phyloP scores from a whole-genome alignment of 345 rosid genomes.

The Ailanthus altissimus region DNA sequence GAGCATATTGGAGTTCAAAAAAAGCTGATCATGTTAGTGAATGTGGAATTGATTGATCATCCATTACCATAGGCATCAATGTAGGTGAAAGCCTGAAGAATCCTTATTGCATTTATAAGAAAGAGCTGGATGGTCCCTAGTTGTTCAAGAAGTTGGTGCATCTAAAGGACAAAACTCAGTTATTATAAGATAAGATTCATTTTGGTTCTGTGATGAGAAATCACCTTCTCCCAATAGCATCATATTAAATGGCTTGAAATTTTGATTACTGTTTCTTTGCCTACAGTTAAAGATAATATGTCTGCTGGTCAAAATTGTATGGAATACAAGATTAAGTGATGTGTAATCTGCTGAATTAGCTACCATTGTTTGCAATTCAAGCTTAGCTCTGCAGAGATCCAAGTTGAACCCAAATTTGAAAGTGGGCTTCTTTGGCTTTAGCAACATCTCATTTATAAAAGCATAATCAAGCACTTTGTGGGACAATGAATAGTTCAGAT shows the following conservation, averaged over 20 bases:
- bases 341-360: neutral
- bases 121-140: constrained; percentile 33
- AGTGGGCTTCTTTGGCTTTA: neutral
- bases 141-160: constrained; percentile 12
- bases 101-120: constrained; percentile 26
- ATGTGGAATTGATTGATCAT: constrained; percentile 5
- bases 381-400: neutral
- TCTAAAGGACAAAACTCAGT: neutral
- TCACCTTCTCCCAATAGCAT: constrained; percentile 32
- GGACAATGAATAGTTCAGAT: neutral
- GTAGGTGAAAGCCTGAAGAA: neutral
- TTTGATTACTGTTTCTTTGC: neutral
- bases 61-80: neutral
- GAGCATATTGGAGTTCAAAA: neutral
- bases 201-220: constrained; percentile 24
- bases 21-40: constrained; percentile 4
- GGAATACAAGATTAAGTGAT: neutral
- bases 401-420: neutral
- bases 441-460: neutral
- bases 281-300: neutral
- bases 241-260: neutral
- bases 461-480: neutral
- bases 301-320: neutral
- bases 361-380: neutral
- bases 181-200: constrained; percentile 25